phyloP scores from a whole-genome alignment of 2,329 filamentous ascomycete genomes.

The Colletotrichum spaethianum region DNA sequence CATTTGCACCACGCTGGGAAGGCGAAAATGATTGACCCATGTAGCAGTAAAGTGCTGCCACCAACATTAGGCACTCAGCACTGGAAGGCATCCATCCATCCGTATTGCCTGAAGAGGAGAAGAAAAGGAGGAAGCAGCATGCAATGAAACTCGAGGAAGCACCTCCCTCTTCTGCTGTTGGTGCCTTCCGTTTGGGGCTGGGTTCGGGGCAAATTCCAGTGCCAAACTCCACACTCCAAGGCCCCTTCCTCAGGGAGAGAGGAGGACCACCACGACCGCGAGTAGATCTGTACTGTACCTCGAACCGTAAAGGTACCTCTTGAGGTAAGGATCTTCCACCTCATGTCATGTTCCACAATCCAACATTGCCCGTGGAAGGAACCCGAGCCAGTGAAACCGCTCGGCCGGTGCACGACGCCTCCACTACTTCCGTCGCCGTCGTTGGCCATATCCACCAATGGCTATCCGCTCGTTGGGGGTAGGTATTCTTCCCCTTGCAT shows the following conservation, averaged over 20 bases:
- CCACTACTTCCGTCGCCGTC: conserved; percentile 6
- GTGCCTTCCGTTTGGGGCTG: neutral
- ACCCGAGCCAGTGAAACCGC: conserved; percentile 37
- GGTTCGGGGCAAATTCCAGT: neutral
- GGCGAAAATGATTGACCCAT: neutral
- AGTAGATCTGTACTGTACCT: too few species aligned
- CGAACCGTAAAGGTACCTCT: neutral
- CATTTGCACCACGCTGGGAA: neutral
- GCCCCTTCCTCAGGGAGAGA: neutral
- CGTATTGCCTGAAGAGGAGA: neutral
- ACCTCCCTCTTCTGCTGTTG: neutral
- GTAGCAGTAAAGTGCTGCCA: neutral
- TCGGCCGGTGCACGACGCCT: conserved; percentile 18
- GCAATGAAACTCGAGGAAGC: neutral
- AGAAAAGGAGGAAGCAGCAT: neutral
- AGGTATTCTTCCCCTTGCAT: neutral
- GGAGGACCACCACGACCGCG: too few species aligned
- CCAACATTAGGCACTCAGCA: neutral
- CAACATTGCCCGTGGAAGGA: conserved; percentile 5
- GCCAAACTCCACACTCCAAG: neutral
- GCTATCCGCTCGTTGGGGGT: neutral
- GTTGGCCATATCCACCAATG: conserved; percentile 25
- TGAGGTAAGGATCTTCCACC: neutral
- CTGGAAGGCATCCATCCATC: neutral
- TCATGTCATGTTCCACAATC: neutral